Base-by-base conservation (phyloP, 306 rosid species). In the Mimosa bimucronata region DNA sequence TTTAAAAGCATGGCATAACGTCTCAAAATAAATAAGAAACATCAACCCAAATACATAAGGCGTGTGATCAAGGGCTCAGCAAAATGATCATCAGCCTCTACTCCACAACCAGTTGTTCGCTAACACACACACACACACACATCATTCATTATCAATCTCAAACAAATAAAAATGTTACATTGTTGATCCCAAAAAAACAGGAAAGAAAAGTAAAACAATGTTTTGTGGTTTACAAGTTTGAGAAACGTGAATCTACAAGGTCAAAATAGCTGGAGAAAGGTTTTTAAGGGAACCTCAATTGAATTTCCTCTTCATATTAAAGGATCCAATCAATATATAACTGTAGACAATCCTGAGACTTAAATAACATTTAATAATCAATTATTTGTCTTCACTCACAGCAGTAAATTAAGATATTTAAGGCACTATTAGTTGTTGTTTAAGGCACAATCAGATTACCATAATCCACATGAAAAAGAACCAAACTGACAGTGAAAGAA, bases 11-110 rank as follows among this genome's bases (percentile, higher is more conserved):
- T 55, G 48, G 41, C 21, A 52, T 7, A 71, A 23, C 29, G 38
- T 48, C 60, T 40, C 65, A 46, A 79, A 50, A 62, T 29, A 31
- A 6, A 84, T 74, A 9, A 76, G 34, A 71, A 67, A 19, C 28
- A 15, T 9, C 75, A 40, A 62, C 16, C 44, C 8, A 29, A 81
- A 44, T 66, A 66, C 44, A 5, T 41, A 41, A 7, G 8, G 34
- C 48, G 64, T 50, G 68, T 42, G 66, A 65, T 19, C 31, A 25
- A 73, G 18, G 37, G 21, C 61, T 8, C 28, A 80, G 41, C 15
- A 21, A 41, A 77, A 73, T 45, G 75, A 5, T 31, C 9, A 31
- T 30, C 14, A 9, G 46, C 15, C 8, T 66, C 28, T 2, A 9
- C 29, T 16, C 23, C 65, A 58, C 65, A 21, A 55, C 37, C 67